Conservation (phyloP, 2,329 filamentous ascomycete genomes). For the Kalaharituber pfeilii region DNA sequence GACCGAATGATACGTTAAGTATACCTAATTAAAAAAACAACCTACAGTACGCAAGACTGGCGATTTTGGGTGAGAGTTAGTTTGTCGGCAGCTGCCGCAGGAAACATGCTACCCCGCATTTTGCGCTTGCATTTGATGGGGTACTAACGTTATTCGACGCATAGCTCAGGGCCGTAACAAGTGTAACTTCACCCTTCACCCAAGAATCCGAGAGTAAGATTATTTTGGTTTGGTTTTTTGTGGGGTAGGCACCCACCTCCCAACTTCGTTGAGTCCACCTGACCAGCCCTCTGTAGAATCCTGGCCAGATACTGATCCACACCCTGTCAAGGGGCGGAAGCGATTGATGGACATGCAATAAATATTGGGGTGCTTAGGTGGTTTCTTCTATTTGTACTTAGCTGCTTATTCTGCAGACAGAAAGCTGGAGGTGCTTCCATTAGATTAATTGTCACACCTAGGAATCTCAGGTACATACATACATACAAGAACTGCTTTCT, state of each 20-base stretch:
- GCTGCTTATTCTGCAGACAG: neutral
- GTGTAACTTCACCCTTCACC: too few relatives aligned
- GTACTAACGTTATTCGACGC: slow-evolving; percentile 8
- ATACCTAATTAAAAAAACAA: too few relatives aligned
- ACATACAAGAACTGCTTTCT: too few relatives aligned
- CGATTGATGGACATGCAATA: neutral
- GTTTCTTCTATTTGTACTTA: neutral
- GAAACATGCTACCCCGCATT: slow-evolving; percentile 7
- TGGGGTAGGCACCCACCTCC: neutral
- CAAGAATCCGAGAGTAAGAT: too few relatives aligned
- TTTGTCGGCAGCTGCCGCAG: slow-evolving; percentile 7
- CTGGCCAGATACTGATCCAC: too few relatives aligned
- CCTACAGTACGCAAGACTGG: too few relatives aligned
- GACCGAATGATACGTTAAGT: too few relatives aligned
- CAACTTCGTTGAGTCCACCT: neutral
- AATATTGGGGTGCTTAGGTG: neutral
- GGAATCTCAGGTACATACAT: neutral
- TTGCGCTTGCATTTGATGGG: slow-evolving; percentile 5
- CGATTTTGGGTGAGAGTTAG: too few relatives aligned
- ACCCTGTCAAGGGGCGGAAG: neutral
- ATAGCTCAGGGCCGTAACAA: neutral
- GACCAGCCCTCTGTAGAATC: neutral
- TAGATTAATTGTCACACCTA: neutral
- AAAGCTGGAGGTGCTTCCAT: neutral
- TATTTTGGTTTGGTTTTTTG: neutral